These are phyloP conservation scores for Suzukiozyma palmioleophila DNA, from an alignment of 1,139 yeast genomes.

Conservation along the genomic window DNA sequence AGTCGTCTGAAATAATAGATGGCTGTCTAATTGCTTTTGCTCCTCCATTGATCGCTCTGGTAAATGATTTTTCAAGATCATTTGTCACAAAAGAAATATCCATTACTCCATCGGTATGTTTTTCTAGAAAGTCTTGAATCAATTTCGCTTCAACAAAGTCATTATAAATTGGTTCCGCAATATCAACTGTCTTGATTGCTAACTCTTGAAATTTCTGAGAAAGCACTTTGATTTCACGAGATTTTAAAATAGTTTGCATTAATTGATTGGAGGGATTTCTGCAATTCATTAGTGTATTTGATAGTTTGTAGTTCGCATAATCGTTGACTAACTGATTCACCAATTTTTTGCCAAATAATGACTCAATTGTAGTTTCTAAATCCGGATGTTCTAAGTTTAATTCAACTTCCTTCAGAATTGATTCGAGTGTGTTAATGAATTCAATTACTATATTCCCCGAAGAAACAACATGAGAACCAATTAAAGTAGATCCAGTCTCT, in stretches of 20 bases:
- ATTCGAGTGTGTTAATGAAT: constrained; percentile 18
- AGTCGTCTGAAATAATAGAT: constrained; percentile 29
- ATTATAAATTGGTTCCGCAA: constrained; percentile 15
- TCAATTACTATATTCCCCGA: constrained; percentile 59
- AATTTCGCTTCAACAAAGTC: constrained; percentile 24
- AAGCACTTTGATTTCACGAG: not conserved
- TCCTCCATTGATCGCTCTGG: constrained; percentile 48
- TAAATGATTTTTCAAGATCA: constrained; percentile 41
- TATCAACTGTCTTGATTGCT: constrained; percentile 14
- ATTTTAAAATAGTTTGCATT: not conserved
- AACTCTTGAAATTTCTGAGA: constrained; percentile 10
- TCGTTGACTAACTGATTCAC: not conserved
- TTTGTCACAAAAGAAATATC: constrained; percentile 64
- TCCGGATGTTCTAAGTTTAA: not conserved
- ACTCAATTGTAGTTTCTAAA: not conserved
- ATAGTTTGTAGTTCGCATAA: not conserved
- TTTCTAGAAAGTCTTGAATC: constrained; percentile 39
- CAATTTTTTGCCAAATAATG: not conserved
- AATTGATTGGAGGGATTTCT: not conserved
- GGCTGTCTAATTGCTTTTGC: constrained; percentile 51
- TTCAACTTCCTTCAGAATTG: not conserved
- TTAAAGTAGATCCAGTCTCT: constrained; percentile 58
- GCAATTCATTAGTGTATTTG: not conserved
- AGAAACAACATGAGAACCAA: constrained; percentile 56
- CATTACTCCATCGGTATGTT: constrained; percentile 74